A percentile compares a stretch with the other conserved stretches of the same genome.
These are phyloP conservation scores for Chloranthus sessilifolius DNA, from an alignment of 164 flowering plant genomes.

Conservation along the genomic window DNA sequence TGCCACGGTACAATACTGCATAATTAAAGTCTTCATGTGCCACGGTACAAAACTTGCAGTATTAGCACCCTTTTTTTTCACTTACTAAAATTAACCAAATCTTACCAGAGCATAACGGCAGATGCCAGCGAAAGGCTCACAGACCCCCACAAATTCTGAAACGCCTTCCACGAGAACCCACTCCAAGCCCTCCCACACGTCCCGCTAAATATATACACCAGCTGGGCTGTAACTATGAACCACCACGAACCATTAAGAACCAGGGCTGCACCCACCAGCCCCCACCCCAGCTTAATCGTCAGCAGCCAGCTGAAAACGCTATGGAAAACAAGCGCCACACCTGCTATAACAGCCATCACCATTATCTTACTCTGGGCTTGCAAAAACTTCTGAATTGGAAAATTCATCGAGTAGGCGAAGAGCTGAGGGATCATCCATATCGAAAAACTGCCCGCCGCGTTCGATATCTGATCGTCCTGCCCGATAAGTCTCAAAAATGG, in stretches of 20 bases:
- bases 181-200: conserved; percentile 63
- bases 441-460: conserved; percentile 11
- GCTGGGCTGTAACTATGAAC: conserved; percentile 59
- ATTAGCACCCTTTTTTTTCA: too few species aligned
- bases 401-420: conserved; percentile 15
- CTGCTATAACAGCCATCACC: conserved; percentile 9
- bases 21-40: too few species aligned
- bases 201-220: conserved; percentile 53
- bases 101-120: conserved; percentile 77
- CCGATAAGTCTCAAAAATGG: conserved; percentile 10
- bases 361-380: conserved; percentile 18
- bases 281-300: conserved; percentile 47
- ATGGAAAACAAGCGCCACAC: conserved; percentile 9
- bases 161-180: conserved; percentile 71
- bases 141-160: conserved; percentile 57
- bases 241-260: conserved; percentile 68
- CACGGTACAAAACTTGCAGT: too few species aligned
- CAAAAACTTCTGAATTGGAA: conserved; percentile 13
- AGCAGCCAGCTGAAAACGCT: conserved; percentile 16
- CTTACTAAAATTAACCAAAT: too few species aligned
- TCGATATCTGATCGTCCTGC: conserved; percentile 8
- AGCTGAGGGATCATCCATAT: conserved; percentile 20
- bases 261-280: conserved; percentile 65
- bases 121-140: conserved; percentile 68
- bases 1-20: too few species aligned